These are phyloP conservation scores for Candida tammaniensis DNA, from an alignment of 805 yeast genomes.

Conservation along the genomic window DNA sequence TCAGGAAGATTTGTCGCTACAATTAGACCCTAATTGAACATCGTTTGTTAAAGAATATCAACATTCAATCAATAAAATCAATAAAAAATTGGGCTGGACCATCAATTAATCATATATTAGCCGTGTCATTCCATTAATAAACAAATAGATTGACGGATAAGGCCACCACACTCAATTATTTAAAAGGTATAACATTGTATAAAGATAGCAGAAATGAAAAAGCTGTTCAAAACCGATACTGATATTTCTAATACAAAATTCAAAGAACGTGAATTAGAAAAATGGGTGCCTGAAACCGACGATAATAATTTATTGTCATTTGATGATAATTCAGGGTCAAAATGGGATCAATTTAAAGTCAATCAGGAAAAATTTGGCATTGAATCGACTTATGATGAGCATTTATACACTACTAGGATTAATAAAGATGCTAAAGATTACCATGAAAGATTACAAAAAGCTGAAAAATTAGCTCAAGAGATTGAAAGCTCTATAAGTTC, in stretches of 20 bases:
- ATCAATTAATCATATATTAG: no score
- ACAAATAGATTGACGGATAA: no score
- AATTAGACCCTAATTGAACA: no score
- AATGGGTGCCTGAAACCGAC: constrained; percentile 73
- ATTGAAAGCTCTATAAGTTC: constrained; percentile 70
- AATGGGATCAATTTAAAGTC: constrained; percentile 95
- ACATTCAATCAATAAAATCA: no score
- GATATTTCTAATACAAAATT: constrained; percentile 63
- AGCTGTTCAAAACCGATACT: constrained; percentile 81
- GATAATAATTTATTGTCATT: constrained; percentile 23
- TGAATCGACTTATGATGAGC: constrained; percentile 79
- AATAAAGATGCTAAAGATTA: constrained; percentile 73
- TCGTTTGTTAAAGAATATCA: no score
- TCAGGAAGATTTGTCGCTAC: no score
- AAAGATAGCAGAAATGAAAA: no score
- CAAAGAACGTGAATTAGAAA: constrained; percentile 71
- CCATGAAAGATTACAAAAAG: constrained; percentile 58
- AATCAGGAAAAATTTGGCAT: constrained; percentile 89
- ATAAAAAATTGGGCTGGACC: no score
- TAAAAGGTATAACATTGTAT: no score
- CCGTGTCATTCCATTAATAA: no score
- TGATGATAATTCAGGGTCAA: constrained; percentile 24
- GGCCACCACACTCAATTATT: no score
- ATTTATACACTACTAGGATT: constrained; percentile 78
- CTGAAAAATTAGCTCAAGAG: constrained; percentile 78